Base-by-base conservation (phyloP, 768 basidiomycete genomes). In the Cantharellus cinnabarinus region DNA sequence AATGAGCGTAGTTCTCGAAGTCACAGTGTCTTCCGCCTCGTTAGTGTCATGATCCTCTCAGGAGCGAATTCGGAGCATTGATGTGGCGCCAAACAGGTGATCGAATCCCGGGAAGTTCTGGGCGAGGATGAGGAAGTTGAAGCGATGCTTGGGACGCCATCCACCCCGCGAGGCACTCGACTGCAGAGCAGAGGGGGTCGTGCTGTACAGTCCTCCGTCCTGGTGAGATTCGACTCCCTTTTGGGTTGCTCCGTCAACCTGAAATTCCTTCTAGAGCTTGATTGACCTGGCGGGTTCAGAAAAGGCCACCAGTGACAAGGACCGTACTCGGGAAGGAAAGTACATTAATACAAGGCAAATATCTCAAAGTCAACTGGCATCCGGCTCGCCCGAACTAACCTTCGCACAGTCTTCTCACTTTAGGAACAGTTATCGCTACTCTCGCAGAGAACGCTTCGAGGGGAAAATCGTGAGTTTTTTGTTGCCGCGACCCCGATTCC, bases 271-370 rank as follows among this genome's bases (percentile, higher is more conserved):
- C 41, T 35, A 90, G 86, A 90, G 85, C 68, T 73, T 95, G 54
- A 95, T 95, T 60, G 91, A 99, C 75, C 75, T 99, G 5, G 95
- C 95, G 56, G 95, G 95, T 2, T 94, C 90, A 0, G 95, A 99
- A 68, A 89, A 84, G 67, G 94, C 93, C 0, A 97, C 93, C 0
- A 87, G 85, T 0, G 89, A 93, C 69, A 94, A 93, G 68, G 91
- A 97, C 60, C 75, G 95, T 51, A 90, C 90, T n/a, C 77, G 85
- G 51, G 95, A 99, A 69, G 95, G 94, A 7, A 89, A 86, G 67
- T 94, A 91, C 67, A 99, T 98, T 71, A 99, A 99, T 66, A 74
- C 73, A 61, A 71, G 70, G 71, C 71, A 50, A 59, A 66, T 64
- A 37, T 37, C 38, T 7, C 10, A 37, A 5, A 2, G 52, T 20